phyloP scores from a whole-genome alignment of 108 stramenopile species.

The Skeletonema marinoi region DNA sequence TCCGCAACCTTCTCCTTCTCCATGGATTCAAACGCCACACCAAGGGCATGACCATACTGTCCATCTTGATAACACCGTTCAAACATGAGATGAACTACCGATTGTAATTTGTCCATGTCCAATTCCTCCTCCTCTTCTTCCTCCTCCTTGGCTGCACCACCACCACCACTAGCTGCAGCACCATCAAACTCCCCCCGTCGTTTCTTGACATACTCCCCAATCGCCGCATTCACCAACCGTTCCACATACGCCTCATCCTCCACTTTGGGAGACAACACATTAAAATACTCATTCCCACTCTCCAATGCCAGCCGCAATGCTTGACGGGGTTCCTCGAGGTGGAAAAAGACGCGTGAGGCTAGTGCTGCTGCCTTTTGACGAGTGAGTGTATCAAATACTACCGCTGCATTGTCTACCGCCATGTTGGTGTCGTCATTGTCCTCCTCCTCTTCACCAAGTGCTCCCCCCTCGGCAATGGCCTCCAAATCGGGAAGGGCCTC shows the following conservation, averaged over 20 bases:
- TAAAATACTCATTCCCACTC: conserved; percentile 86
- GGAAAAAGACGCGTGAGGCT: conserved; percentile 95
- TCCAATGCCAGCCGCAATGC: conserved; percentile 91
- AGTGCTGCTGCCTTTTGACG: conserved; percentile 90
- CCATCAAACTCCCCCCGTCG: conserved; percentile 39
- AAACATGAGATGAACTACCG: conserved; percentile 92
- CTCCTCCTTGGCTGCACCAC: conserved; percentile 5
- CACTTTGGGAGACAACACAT: conserved; percentile 40
- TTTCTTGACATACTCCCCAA: conserved; percentile 70
- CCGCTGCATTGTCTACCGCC: neutral
- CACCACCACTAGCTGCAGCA: no score
- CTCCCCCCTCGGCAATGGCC: conserved; percentile 74
- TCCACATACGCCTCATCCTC: conserved; percentile 70
- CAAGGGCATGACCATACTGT: conserved; percentile 91
- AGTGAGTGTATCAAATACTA: conserved; percentile 27
- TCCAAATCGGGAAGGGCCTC: conserved; percentile 81
- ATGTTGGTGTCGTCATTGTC: neutral
- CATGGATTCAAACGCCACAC: conserved; percentile 94
- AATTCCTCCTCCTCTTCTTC: conserved; percentile 48
- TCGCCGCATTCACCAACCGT: conserved; percentile 72
- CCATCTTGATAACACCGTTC: conserved; percentile 88
- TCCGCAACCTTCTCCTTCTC: conserved; percentile 56
- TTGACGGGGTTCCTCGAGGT: conserved; percentile 96
- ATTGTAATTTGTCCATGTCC: conserved; percentile 87
- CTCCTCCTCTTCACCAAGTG: neutral